These are phyloP conservation scores for Rhodomyrtus psidioides DNA, from an alignment of 441 rosid genomes.

Conservation along the genomic window DNA sequence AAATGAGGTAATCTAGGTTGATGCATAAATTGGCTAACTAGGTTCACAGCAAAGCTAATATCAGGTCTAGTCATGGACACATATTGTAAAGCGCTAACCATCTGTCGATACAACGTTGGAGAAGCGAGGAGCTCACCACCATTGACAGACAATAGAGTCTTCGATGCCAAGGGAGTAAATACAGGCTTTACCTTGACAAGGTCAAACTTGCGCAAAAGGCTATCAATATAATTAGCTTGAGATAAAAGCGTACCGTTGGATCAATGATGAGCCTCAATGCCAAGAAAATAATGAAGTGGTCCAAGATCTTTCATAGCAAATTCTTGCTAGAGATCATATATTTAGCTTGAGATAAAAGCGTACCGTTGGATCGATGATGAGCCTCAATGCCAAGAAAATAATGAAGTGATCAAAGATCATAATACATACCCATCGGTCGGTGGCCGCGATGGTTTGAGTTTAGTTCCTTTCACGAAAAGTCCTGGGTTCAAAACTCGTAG, in stretches of 20 bases:
- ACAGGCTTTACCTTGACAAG: too few species aligned
- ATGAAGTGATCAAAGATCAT: fast-evolving
- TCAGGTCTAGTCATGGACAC: neutral
- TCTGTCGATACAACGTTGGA: neutral
- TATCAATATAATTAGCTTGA: neutral
- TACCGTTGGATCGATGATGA: too few species aligned
- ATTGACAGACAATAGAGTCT: neutral
- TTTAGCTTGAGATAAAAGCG: too few species aligned
- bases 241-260: neutral
- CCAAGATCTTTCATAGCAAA: neutral
- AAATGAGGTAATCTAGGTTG: too few species aligned
- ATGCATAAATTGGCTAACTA: too few species aligned
- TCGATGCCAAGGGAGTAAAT: neutral
- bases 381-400: too few species aligned
- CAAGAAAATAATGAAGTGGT: neutral
- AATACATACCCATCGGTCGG: too few species aligned
- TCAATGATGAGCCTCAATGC: neutral
- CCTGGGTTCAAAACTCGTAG: too few species aligned
- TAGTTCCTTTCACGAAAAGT: too few species aligned
- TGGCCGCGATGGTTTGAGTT: too few species aligned
- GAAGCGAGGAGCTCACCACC: neutral
- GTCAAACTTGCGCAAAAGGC: neutral
- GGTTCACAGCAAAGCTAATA: neutral
- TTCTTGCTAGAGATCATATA: neutral
- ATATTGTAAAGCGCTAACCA: neutral